Evolutionary conservation across 2,329 filamentous ascomycete species (phyloP), one percentile per base, ranked within the genome.

Genomic region (Sordariomycetes sp.): DNA sequence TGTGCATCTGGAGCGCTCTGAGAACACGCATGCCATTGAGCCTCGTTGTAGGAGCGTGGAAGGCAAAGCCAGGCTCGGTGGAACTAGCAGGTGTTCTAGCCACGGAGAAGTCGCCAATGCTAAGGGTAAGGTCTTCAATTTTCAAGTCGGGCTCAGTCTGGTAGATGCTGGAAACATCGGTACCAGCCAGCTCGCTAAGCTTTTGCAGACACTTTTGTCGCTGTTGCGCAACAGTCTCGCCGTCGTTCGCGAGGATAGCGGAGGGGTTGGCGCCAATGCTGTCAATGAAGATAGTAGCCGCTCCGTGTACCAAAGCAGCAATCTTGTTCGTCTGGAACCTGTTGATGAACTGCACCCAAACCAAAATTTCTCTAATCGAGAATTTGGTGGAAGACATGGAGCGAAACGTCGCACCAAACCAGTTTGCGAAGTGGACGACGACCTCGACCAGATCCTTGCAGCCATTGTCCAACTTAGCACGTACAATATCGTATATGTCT

Each of bases 301-400:
- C 92, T 40, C 93, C 92, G 48, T 98, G 88, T 3, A 95, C 61
- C 17, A 76, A 51, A 11, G 63, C 61, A 39, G 64, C 53, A 8
- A 63, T 46, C 8, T 61, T 47, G 30, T 78, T 64, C 21, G 59
- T 55, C 11, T 64, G 51, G 40, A 69, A 78, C 18, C 70, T 70
- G 53, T 95, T 95, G 55, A 95, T 74, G 52, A 98, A 98, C 23
- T 87, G 79, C 10, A 92, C 83, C 92, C 92, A 98, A 6, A 85
- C 82, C 16, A 98, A 71, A 6, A 94, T 79, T 55, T 96, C 90
- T 63, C 93, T 78, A 39, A 98, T 83, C 0, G 92, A 96, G 40
- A 96, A 84, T 0, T 79, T 76, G 2, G 83, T 82, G 1, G 79
- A 76, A 4, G 81, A 72, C 14, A 80, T 76, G 1, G 84, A 81